Evolutionary conservation across 2,329 filamentous ascomycete genomes (phyloP).

Genomic region (Colletotrichum endophyticum): DNA sequence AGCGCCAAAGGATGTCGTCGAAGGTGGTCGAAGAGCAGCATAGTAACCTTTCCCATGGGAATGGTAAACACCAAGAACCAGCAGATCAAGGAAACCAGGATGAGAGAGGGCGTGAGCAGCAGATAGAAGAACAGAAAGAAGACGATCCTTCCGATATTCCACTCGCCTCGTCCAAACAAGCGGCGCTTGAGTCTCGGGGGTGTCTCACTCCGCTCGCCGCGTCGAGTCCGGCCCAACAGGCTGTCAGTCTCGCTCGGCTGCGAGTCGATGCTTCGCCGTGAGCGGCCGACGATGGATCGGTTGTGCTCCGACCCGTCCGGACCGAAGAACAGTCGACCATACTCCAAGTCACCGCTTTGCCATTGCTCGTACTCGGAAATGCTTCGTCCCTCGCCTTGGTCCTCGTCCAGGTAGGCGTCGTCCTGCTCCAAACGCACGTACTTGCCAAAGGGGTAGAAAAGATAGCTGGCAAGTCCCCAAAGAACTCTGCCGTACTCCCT

Average conservation of each 20-base stretch:
- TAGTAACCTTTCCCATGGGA: slow-evolving; percentile 95
- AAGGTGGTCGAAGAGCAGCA: slow-evolving; percentile 88
- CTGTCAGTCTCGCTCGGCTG: slow-evolving; percentile 85
- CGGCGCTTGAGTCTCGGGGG: slow-evolving; percentile 71
- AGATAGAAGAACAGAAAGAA: slow-evolving; percentile 98
- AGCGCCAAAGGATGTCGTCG: slow-evolving; percentile 90
- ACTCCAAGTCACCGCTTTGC: slow-evolving; percentile 96
- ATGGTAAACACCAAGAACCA: slow-evolving; percentile 99
- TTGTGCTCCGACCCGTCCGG: slow-evolving; percentile 76
- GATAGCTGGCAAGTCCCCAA: slow-evolving; percentile 81
- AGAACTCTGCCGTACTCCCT: slow-evolving; percentile 86
- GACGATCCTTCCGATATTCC: slow-evolving; percentile 92
- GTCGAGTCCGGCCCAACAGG: slow-evolving; percentile 70
- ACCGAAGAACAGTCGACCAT: slow-evolving; percentile 94
- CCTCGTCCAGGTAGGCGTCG: slow-evolving; percentile 92
- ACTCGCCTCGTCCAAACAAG: slow-evolving; percentile 92
- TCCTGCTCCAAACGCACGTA: slow-evolving; percentile 94
- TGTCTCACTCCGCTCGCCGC: slow-evolving; percentile 49
- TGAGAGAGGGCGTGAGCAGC: slow-evolving; percentile 83
- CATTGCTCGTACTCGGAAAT: slow-evolving; percentile 99
- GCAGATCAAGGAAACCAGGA: slow-evolving; percentile 85
- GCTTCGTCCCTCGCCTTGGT: slow-evolving; percentile 92
- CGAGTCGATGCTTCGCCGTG: slow-evolving; percentile 88
- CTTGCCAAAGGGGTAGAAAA: slow-evolving; percentile 96
- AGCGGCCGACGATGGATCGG: slow-evolving; percentile 83